These are phyloP conservation scores for Microbotryomycetes sp. DNA, from an alignment of 1,284 basidiomycete genomes.

Conservation along the genomic window DNA sequence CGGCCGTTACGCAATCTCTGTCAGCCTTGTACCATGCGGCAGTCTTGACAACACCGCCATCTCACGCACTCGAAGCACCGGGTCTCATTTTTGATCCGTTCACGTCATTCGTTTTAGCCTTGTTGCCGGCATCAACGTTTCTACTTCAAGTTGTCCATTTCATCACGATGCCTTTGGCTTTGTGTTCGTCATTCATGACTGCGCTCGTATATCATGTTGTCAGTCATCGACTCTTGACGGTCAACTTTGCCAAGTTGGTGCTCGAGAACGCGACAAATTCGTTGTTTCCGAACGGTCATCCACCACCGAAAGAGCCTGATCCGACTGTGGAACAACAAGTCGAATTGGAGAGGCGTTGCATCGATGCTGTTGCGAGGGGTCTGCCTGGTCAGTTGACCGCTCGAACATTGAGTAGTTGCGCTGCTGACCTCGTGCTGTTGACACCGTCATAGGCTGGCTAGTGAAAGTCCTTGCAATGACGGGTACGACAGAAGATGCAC, in stretches of 20 bases:
- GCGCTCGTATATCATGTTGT: slow-evolving; percentile 57
- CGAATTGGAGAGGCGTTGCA: slow-evolving; percentile 4
- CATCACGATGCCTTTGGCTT: slow-evolving; percentile 15
- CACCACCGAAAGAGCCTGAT: slow-evolving; percentile 57
- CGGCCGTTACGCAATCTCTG: slow-evolving; percentile 24
- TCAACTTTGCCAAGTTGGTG: slow-evolving; percentile 49
- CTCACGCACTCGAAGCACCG: neutral
- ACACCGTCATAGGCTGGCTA: slow-evolving; percentile 36
- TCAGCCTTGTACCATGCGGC: slow-evolving; percentile 11
- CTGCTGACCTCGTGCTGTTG: slow-evolving; percentile 27
- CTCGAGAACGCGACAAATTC: slow-evolving; percentile 54
- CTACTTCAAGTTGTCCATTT: slow-evolving; percentile 34
- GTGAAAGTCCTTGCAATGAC: neutral
- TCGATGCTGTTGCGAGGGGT: slow-evolving; percentile 7
- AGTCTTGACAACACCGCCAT: neutral
- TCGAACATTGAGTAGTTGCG: neutral
- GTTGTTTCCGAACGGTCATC: slow-evolving; percentile 74
- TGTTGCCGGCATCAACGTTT: slow-evolving; percentile 29
- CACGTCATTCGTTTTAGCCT: slow-evolving; percentile 10
- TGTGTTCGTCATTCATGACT: slow-evolving; percentile 9
- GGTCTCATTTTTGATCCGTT: neutral
- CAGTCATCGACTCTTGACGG: slow-evolving; percentile 52
- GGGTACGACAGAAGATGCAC: neutral
- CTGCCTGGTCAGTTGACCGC: slow-evolving; percentile 6
- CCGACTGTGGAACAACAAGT: slow-evolving; percentile 63